A percentile compares a stretch with the other conserved stretches of the same genome.
Conservation (phyloP, 441 rosid species). For the Pelargonium citronellum region DNA sequence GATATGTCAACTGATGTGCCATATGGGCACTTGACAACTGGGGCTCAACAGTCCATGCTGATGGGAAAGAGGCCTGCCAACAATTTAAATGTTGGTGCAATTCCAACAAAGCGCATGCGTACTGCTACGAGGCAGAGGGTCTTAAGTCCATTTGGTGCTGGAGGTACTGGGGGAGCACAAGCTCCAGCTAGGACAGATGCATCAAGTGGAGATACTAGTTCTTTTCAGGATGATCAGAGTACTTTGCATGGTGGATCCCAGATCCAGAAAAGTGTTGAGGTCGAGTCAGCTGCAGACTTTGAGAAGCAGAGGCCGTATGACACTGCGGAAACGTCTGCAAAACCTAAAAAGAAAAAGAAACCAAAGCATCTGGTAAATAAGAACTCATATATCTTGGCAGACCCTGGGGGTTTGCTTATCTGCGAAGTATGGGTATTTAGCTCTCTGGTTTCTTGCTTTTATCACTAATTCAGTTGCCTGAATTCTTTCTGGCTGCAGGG, state of each 20-base stretch:
- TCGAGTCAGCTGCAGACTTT: slow-evolving; percentile 66
- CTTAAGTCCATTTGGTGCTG: slow-evolving; percentile 55
- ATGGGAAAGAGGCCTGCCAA: slow-evolving; percentile 64
- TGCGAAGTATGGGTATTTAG: slow-evolving; percentile 14
- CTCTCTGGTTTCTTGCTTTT: neutral
- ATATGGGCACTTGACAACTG: slow-evolving; percentile 41
- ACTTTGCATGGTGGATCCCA: slow-evolving; percentile 71
- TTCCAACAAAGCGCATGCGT: slow-evolving; percentile 90
- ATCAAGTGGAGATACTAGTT: slow-evolving; percentile 96
- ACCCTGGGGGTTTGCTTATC: slow-evolving; percentile 14
- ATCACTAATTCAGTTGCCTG: slow-evolving; percentile 26
- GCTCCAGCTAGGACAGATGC: slow-evolving; percentile 69
- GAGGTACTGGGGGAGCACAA: slow-evolving; percentile 46
- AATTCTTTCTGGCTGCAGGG: slow-evolving; percentile 49
- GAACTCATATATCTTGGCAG: slow-evolving; percentile 25
- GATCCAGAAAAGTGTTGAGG: slow-evolving; percentile 76
- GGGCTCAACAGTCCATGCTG: slow-evolving; percentile 43
- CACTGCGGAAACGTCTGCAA: slow-evolving; percentile 68
- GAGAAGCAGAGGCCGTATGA: slow-evolving; percentile 71
- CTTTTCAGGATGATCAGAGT: slow-evolving; percentile 94
- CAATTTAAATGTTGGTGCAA: slow-evolving; percentile 54
- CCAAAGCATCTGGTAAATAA: slow-evolving; percentile 50
- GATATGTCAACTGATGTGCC: slow-evolving; percentile 59
- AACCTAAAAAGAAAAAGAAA: slow-evolving; percentile 70
- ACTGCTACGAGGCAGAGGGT: slow-evolving; percentile 89